phyloP scores from a whole-genome alignment of 768 basidiomycete species.

The Mycena venus region DNA sequence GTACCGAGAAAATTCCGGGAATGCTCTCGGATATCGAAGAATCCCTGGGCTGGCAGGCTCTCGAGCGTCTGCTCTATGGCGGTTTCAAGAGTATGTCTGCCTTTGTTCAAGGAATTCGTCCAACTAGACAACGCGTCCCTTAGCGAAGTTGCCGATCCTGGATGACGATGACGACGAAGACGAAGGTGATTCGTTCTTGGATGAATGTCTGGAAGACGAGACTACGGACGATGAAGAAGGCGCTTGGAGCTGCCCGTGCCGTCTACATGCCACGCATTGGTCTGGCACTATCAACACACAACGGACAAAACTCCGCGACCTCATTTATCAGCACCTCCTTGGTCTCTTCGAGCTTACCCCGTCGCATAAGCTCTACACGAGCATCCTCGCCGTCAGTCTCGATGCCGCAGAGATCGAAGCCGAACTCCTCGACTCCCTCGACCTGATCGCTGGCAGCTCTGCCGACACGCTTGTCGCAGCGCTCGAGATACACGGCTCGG shows the following conservation, averaged over 20 bases:
- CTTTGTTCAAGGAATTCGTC: slow-evolving; percentile 42
- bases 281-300: slow-evolving; percentile 54
- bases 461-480: slow-evolving; percentile 68
- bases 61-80: slow-evolving; percentile 69
- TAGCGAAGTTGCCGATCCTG: background rate
- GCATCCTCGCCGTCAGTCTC: slow-evolving; percentile 54
- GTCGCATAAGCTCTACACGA: slow-evolving; percentile 58
- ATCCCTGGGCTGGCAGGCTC: slow-evolving; percentile 61
- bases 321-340: slow-evolving; percentile 61
- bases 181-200: background rate
- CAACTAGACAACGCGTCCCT: slow-evolving; percentile 15
- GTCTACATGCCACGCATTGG: slow-evolving; percentile 68
- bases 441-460: slow-evolving; percentile 59
- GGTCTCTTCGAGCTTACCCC: slow-evolving; percentile 66
- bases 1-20: slow-evolving; percentile 53
- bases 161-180: slow-evolving; percentile 17
- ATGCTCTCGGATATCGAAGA: slow-evolving; percentile 74
- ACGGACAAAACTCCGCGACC: slow-evolving; percentile 53
- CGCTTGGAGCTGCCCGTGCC: slow-evolving; percentile 41
- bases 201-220: slow-evolving; percentile 16
- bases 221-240: slow-evolving; percentile 33
- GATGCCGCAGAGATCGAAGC: slow-evolving; percentile 49
- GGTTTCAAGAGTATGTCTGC: slow-evolving; percentile 49
- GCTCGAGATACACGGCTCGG: slow-evolving; percentile 62
- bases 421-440: slow-evolving; percentile 49